Base-by-base conservation (phyloP, 768 basidiomycete genomes). In the Hortiboletus campestris region DNA sequence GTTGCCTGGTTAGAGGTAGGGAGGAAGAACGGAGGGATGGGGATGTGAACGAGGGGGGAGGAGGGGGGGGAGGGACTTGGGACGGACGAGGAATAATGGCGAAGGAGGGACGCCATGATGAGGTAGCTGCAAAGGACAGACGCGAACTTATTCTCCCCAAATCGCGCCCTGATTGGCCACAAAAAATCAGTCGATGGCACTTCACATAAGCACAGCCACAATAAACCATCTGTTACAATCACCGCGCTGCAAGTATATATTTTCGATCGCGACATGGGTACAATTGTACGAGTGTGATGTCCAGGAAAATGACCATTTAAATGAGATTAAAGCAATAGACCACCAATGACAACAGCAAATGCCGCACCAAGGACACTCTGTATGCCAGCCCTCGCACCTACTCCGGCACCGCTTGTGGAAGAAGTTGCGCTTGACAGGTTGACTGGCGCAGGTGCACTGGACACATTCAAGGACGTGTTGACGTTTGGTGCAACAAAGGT, bases 11-110 rank as follows among this genome's bases (percentile, higher is more conserved):
- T 49, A 11, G 70, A 53, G 5, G 56, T 31, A 25, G 72, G 52
- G 36, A 74, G 56, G 49, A 83, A 63, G 61, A 83, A 75, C 9
- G 81, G 75, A 22, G 80, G 70, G n/a, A 79, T 61, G 16, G 80
- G 80, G 59, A 83, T 71, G 49, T 75, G 73, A 51, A 80, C 69
- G 42, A 77, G 71, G 17, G 71, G 61, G 54, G 63, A 59, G 10
- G 73, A 67, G 2, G 77, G 78, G 11, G 77, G 78, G 56, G 81
- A 79, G 19, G 85, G 72, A n/a, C 63, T 64, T 28, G 72, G 63
- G 1, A 73, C 65, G 6, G 69, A 65, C 20, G 74, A 66, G 16
- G 78, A 74, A 22, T 69, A 55, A 19, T 60, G 67, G 59, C 69
- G 65, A 41, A 70, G 51, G 55, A 65, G 53, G 54, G 68, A 67